phyloP scores from a whole-genome alignment of 1,284 basidiomycete genomes.

The Tausonia pullulans region DNA sequence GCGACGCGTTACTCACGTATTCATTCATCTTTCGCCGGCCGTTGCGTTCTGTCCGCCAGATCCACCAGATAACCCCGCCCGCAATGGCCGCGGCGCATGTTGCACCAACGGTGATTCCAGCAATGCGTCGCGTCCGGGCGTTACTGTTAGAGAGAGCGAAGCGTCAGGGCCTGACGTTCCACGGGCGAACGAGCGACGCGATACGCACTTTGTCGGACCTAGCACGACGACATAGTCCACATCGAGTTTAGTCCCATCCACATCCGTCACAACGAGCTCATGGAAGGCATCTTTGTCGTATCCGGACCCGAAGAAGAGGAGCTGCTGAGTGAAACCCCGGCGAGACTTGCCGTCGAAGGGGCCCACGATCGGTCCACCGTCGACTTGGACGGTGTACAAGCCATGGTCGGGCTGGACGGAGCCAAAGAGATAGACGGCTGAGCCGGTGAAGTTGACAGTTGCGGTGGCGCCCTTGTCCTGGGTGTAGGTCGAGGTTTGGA shows the following conservation, averaged over 20 bases:
- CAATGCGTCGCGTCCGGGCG: slow-evolving; percentile 2
- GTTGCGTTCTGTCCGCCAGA: slow-evolving; percentile 15
- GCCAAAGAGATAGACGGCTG: slow-evolving; percentile 10
- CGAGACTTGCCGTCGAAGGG: slow-evolving; percentile 7
- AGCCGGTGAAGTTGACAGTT: slow-evolving; percentile 14
- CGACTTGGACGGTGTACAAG: slow-evolving; percentile 8
- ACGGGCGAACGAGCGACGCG: not conserved
- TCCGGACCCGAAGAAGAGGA: slow-evolving; percentile 13
- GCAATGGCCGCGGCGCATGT: not conserved
- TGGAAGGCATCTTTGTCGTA: not conserved
- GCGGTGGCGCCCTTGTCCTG: slow-evolving; percentile 3
- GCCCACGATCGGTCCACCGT: not conserved
- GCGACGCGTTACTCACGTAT: slow-evolving; percentile 3
- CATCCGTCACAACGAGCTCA: slow-evolving; percentile 8
- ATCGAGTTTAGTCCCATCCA: slow-evolving; percentile 14
- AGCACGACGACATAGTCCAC: slow-evolving; percentile 8
- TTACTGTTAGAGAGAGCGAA: not conserved
- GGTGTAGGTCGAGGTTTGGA: slow-evolving; percentile 8
- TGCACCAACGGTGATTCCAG: slow-evolving; percentile 14
- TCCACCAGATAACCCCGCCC: slow-evolving; percentile 15
- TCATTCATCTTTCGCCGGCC: slow-evolving; percentile 9
- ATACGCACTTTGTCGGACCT: not conserved
- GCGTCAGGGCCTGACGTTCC: not conserved
- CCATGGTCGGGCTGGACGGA: slow-evolving; percentile 16
- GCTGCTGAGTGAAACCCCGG: slow-evolving; percentile 9